Evolutionary conservation across 306 rosid species (phyloP).

Genomic region (Abrus pulchellus): DNA sequence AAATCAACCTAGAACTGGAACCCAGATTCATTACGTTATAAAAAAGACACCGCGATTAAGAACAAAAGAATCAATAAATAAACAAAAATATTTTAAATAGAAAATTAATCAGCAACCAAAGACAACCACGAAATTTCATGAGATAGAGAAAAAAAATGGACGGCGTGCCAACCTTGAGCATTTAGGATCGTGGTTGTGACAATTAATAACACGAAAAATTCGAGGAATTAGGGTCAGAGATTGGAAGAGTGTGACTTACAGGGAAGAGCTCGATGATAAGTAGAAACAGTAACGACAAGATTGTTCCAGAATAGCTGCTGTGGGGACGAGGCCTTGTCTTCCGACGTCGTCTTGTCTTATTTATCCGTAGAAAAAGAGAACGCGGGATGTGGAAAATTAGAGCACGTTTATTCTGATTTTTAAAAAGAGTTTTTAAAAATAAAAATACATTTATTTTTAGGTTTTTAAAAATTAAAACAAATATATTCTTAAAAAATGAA

Average conservation of each 20-base stretch:
- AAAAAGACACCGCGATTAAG: no score
- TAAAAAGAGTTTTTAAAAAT: no score
- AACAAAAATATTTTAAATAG: not conserved
- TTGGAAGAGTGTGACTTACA: not conserved
- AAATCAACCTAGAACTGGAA: not conserved
- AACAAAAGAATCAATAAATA: not conserved
- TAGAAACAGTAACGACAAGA: not conserved
- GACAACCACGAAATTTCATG: not conserved
- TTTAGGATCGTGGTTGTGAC: not conserved
- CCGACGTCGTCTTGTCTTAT: no score
- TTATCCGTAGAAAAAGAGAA: no score
- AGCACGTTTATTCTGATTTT: no score
- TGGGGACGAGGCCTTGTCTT: no score
- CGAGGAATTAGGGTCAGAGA: constrained; percentile 4
- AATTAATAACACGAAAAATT: not conserved
- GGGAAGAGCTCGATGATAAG: not conserved
- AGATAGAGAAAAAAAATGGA: not conserved
- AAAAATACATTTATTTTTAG: no score
- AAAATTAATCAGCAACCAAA: not conserved
- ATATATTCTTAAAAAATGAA: no score
- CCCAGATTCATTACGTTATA: not conserved
- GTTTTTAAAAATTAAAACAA: no score
- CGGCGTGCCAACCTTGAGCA: not conserved
- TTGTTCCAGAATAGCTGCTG: not conserved
- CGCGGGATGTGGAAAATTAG: no score